These are phyloP conservation scores for Hemileccinum impolitum DNA, from an alignment of 768 basidiomycete species.

Conservation along the genomic window DNA sequence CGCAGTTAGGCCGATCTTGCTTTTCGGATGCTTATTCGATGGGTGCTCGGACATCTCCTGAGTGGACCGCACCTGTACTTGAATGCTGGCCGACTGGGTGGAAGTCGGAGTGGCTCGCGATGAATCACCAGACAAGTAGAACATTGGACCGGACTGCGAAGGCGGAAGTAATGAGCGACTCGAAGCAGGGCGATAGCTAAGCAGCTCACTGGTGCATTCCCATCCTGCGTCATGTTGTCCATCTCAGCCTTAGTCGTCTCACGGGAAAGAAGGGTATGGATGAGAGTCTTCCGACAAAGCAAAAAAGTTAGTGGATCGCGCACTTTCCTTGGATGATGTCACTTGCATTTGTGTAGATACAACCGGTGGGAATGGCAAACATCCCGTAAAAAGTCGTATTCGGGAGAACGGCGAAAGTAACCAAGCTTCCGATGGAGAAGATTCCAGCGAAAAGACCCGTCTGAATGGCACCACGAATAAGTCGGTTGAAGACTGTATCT, in stretches of 20 bases:
- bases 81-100: not conserved
- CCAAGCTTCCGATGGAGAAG: conserved; percentile 49
- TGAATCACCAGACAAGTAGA: not conserved
- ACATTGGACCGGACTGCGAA: not conserved
- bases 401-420: conserved; percentile 30
- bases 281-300: conserved; percentile 1
- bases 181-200: too few species aligned
- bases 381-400: conserved; percentile 34
- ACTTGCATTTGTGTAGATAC: conserved; percentile 47
- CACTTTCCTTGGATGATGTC: too few species aligned
- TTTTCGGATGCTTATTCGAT: not conserved
- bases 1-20: not conserved
- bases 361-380: conserved; percentile 39
- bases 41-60: not conserved
- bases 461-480: conserved; percentile 54
- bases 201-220: not conserved
- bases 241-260: not conserved
- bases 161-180: not conserved
- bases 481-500: conserved; percentile 49
- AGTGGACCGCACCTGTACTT: not conserved
- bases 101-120: not conserved
- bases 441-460: conserved; percentile 51
- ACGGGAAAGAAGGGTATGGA: conserved; percentile 9
- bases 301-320: not conserved
- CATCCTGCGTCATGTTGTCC: not conserved